These are phyloP conservation scores for Russula vinacea DNA, from an alignment of 768 basidiomycete species.

Conservation along the genomic window DNA sequence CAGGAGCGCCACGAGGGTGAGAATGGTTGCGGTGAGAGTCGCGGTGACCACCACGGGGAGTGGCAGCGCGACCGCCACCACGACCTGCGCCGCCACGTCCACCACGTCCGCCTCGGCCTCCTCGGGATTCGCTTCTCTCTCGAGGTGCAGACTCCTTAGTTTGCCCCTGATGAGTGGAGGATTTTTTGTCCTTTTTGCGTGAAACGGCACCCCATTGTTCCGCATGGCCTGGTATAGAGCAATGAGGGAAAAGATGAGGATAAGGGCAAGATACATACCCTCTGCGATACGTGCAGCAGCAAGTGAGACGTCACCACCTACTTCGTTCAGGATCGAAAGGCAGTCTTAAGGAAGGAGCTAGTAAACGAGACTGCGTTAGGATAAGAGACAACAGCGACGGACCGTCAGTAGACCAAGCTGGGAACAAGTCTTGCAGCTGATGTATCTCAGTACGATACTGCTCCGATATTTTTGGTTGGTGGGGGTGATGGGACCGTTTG, in stretches of 20 bases:
- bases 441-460: slow-evolving; percentile 55
- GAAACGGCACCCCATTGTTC: slow-evolving; percentile 82
- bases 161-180: slow-evolving; percentile 39
- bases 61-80: slow-evolving; percentile 41
- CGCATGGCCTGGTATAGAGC: slow-evolving; percentile 52
- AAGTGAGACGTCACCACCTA: slow-evolving; percentile 61
- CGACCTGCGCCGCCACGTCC: slow-evolving; percentile 50
- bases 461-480: slow-evolving; percentile 31
- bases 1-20: slow-evolving; percentile 39
- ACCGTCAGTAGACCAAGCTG: slow-evolving; percentile 70
- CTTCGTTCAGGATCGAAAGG: slow-evolving; percentile 62
- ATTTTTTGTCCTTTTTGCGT: slow-evolving; percentile 86
- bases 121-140: slow-evolving; percentile 53
- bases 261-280: slow-evolving; percentile 42
- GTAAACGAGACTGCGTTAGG: slow-evolving; percentile 31
- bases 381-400: slow-evolving; percentile 23
- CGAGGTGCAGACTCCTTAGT: slow-evolving; percentile 55
- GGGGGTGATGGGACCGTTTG: slow-evolving; percentile 32
- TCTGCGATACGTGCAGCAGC: slow-evolving; percentile 75
- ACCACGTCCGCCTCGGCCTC: slow-evolving; percentile 61
- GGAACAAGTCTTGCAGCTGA: slow-evolving; percentile 70
- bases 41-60: slow-evolving; percentile 49
- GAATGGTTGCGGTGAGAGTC: slow-evolving; percentile 37
- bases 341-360: slow-evolving; percentile 48
- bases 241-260: slow-evolving; percentile 28